Conservation (phyloP, 2,329 filamentous ascomycete species). For the Aspergillus sp. region DNA sequence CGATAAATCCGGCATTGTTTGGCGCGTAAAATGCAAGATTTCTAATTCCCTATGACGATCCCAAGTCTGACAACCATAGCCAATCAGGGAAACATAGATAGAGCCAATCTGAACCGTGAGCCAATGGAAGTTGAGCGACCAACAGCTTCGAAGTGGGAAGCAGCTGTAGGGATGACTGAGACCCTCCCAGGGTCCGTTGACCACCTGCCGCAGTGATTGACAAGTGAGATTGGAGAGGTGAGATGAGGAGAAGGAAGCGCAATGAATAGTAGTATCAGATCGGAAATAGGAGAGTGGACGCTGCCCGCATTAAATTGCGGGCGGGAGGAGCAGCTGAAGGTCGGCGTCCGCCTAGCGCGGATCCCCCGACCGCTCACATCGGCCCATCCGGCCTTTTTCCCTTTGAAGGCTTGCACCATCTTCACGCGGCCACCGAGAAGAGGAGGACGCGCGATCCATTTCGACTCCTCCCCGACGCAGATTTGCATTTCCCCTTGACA, state of each 20-base stretch:
- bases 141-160: neutral
- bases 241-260: neutral
- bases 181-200: neutral
- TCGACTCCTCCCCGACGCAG: neutral
- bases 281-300: constrained; percentile 2
- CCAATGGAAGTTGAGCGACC: neutral
- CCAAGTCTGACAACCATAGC: neutral
- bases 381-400: constrained; percentile 13
- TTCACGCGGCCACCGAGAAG: constrained; percentile 18
- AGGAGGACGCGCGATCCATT: neutral
- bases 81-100: constrained; percentile 6
- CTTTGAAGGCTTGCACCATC: neutral
- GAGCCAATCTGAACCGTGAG: neutral
- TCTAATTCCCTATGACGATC: neutral
- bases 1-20: constrained; percentile 17
- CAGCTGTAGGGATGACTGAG: neutral
- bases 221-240: neutral
- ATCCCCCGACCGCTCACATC: constrained; percentile 22
- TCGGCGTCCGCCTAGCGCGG: constrained; percentile 20
- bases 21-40: neutral
- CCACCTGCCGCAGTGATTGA: neutral
- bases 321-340: neutral
- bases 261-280: neutral
- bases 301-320: constrained; percentile 4
- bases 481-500: neutral